Base-by-base conservation (phyloP, 2,329 filamentous ascomycete species). In the Chrysoporthe puriensis region DNA sequence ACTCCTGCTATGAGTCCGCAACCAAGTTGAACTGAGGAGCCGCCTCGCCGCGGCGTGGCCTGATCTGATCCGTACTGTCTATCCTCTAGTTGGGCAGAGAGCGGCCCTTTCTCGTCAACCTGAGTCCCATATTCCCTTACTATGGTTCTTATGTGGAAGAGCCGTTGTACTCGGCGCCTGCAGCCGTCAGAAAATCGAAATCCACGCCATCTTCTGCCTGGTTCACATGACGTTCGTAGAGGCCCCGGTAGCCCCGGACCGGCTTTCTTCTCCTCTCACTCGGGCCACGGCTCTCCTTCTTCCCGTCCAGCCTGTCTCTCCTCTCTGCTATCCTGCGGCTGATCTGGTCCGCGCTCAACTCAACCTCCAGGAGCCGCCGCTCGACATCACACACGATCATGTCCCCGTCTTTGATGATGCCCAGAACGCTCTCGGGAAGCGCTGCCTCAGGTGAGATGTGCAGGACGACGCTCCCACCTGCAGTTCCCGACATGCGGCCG, bases 381-480 rank as follows among this genome's bases (percentile, higher is more conserved):
- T 86, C 90, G 63, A 91, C 89, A 78, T 94, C 90, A 73, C 95
- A 96, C 0, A 88, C 91, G 60, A 97, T 88, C 34, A 89, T 75
- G 77, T 97, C 94, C 0, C 93, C 94, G 69, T 93, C 87, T 69
- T 83, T 78, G 3, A 97, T 88, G 1, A 96, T 79, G 0, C 92
- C 94, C 70, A 97, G 87, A 0, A 93, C 91, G 0, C 92, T 93
- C 13, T 86, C 88, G 0, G 92, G 91, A 42, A 85, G 79, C 0
- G 91, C 93, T 0, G 93, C 93, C 78, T 97, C 94, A 0, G 94
- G 94, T 2, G 90, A 90, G 6, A 97, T 90, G 73, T 97, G 94
- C 6, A 96, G 88, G 0, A 96, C 92, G 71, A 97, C 95, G 66
- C 96, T 97, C 0, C 94, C 94, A 59, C 96, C 94, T 1, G 88